Base-by-base conservation (phyloP, 2,329 filamentous ascomycete genomes). In the Aureobasidium melanogenum region DNA sequence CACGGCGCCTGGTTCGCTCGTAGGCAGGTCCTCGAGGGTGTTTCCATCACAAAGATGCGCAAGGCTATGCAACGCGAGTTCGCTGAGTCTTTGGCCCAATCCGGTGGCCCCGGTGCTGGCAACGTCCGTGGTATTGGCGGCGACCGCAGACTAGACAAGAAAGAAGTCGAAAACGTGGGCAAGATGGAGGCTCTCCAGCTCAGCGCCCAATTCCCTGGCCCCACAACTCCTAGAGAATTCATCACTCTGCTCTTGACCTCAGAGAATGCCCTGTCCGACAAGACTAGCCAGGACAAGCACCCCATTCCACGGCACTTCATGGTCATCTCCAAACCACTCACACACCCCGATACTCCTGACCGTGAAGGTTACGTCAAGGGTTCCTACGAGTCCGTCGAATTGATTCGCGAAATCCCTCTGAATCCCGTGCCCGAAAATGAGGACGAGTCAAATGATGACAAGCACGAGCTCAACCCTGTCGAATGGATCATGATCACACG, bases 401-500 rank as follows among this genome's bases (percentile, higher is more conserved):
- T 96, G 66, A 92, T 97, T 62, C 82, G 92, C 54, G 92, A 97
- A 73, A 82, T 97, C 15, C 87, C 86, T 0, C 71, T 85, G 10
- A 76, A 71, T 22, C 66, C 67, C 2, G 79, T 46, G 71, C 63
- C 69, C 5, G 63, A 64, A 4, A 47, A 52, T 47, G 62, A 63
- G 64, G 66, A 52, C 0, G 38, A 52, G 0, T 54, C 30, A n/a
- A 67, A 58, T 4, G 60, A 64, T 30, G 61, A 61, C 50, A 51
- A 70, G 72, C 60, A 68, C 55, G 62, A 67, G 67, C 73, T 76
- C 9, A 87, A 86, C 65, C 84, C 86, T 0, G 81, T 96, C 1
- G 91, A 96, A 72, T 96, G 91, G 91, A 83, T 94, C 63, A 96
- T 96, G 91, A 84, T 96, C 19, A 96, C 91, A 1, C 82, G 91